These are phyloP conservation scores for Crithidia acanthocephali DNA, from an alignment of 208 protist species.

Conservation along the genomic window DNA sequence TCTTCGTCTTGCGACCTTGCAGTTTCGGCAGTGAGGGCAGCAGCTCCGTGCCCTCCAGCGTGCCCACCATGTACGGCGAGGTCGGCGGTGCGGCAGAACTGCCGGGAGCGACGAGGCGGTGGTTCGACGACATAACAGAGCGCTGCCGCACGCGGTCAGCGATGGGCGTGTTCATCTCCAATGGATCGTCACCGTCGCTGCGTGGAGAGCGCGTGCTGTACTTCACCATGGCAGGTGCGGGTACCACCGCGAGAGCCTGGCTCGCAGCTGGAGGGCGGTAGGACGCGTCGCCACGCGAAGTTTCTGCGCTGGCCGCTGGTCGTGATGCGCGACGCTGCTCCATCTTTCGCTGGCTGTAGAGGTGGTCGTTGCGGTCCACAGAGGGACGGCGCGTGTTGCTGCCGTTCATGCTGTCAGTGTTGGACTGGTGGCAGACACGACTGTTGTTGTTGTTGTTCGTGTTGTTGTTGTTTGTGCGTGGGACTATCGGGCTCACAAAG, in stretches of 20 bases:
- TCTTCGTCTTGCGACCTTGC: constrained; percentile 49
- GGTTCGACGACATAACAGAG: not conserved
- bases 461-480: not conserved
- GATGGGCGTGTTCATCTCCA: constrained; percentile 35
- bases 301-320: not conserved
- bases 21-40: constrained; percentile 63
- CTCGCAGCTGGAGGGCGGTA: not conserved
- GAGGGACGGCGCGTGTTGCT: not conserved
- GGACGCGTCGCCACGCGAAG: not conserved
- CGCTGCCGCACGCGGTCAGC: constrained; percentile 24
- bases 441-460: not conserved
- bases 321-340: constrained; percentile 11
- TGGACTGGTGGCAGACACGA: not conserved
- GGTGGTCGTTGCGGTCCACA: constrained; percentile 7
- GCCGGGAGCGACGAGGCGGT: not conserved
- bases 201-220: constrained; percentile 37
- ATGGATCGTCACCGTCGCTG: constrained; percentile 26
- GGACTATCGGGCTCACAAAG: not conserved
- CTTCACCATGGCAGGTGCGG: constrained; percentile 13
- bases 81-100: not conserved
- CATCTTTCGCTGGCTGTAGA: constrained; percentile 23
- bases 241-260: not conserved
- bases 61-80: not conserved
- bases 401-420: not conserved
- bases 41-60: constrained; percentile 78